Percentiles rank a stretch among this genome's conserved stretches.
Evolutionary conservation across 306 rosid genomes (phyloP).

Genomic region (Fragaria iinumae): DNA sequence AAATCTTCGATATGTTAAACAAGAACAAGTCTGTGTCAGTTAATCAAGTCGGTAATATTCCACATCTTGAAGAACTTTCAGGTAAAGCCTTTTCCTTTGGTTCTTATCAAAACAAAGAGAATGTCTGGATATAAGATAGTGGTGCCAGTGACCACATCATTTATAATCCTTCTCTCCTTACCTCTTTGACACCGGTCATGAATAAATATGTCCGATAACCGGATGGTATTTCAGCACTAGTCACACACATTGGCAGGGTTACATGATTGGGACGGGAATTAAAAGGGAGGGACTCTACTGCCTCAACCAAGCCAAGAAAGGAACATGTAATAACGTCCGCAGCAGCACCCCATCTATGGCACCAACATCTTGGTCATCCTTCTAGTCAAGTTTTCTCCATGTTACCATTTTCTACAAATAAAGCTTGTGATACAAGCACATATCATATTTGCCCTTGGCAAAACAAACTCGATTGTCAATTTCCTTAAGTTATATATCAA

Average conservation of each 20-base stretch:
- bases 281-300: too few species aligned
- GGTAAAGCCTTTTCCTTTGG: background rate
- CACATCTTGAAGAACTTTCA: background rate
- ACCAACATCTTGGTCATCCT: too few species aligned
- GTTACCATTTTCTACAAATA: too few species aligned
- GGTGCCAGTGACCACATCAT: background rate
- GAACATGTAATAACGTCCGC: too few species aligned
- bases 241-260: background rate
- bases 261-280: background rate
- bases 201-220: background rate
- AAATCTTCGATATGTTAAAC: background rate
- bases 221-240: background rate
- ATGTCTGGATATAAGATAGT: background rate
- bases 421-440: too few species aligned
- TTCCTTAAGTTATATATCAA: too few species aligned
- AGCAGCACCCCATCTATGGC: too few species aligned
- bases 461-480: too few species aligned
- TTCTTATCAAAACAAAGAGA: background rate
- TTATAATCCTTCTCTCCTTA: background rate
- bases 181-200: background rate
- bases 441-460: too few species aligned
- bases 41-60: background rate
- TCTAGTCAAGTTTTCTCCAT: too few species aligned
- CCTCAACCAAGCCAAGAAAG: too few species aligned
- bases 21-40: background rate